Evolutionary conservation across 2,329 filamentous ascomycete species (phyloP), one percentile per base, ranked within the genome.

Genomic region (Aspergillus sp.): DNA sequence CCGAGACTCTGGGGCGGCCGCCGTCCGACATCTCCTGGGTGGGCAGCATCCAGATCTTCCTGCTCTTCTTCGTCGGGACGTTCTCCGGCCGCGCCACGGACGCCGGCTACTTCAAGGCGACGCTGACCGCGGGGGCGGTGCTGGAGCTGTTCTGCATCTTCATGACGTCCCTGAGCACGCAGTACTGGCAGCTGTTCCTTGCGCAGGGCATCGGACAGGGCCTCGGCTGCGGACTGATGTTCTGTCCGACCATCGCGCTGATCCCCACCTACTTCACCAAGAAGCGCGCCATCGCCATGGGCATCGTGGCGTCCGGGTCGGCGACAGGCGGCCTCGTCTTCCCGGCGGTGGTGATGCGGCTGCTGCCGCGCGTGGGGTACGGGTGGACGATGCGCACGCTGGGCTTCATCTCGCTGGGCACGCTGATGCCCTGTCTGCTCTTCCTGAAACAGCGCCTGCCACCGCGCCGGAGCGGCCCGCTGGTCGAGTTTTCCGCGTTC

Each of bases 261-360:
- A 71, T 83, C 9, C 75, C 81, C 13, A 85, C 83, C 0, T 87
- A 86, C 50, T 89, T 88, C 58, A 74, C 73, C 7, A 78, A 68
- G n/a, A 80, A 80, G n/a, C 76, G 81, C 3, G 78, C 78, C 0
- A 71, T 87, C 2, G 86, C 85, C 1, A 75, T 88, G 16, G 83
- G 83, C 0, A 75, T 86, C 6, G 77, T 77, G 9, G 82, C 84
- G 0, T 80, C 79, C 0, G 87, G 87, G 1, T 83, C 82, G 21
- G 79, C 79, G 0, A 81, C 81, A 0, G 87, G 86, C 1, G 85
- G 85, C 0, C 71, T 88, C 19, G 75, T 88, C 2, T 89, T 86
- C 62, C 85, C 86, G 0, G 73, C 82, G 1, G 76, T 83, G 16
- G 75, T 81, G 1, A 74, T 78, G 60, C 78, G 83, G 49, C 68